These are phyloP conservation scores for Tilletia indica DNA, from an alignment of 1,284 basidiomycete species.

Conservation along the genomic window DNA sequence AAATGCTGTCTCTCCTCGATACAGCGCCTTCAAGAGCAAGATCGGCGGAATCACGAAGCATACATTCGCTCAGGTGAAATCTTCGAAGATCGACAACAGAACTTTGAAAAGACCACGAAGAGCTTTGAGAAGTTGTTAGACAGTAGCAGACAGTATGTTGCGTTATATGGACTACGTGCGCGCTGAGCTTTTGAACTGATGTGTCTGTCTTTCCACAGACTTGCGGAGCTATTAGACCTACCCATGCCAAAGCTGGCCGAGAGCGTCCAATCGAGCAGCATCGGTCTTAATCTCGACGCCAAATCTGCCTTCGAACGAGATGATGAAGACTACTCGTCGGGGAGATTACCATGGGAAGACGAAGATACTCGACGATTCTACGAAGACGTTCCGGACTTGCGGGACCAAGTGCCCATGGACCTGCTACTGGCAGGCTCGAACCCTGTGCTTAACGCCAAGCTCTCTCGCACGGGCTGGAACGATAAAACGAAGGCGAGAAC, in stretches of 20 bases:
- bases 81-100: constrained; percentile 97
- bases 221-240: constrained; percentile 82
- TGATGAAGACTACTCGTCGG: constrained; percentile 58
- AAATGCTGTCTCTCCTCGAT: constrained; percentile 25
- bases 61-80: constrained; percentile 98
- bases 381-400: constrained; percentile 86
- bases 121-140: constrained; percentile 77
- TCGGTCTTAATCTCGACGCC: constrained; percentile 59
- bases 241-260: constrained; percentile 78
- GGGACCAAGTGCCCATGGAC: constrained; percentile 75
- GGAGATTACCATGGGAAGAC: constrained; percentile 84
- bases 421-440: constrained; percentile 4
- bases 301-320: constrained; percentile 56
- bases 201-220: constrained; percentile 58
- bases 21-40: constrained; percentile 91
- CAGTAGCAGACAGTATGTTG: constrained; percentile 27
- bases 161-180: background rate
- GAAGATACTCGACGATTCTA: constrained; percentile 94
- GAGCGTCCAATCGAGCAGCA: constrained; percentile 61
- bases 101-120: constrained; percentile 96
- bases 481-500: background rate
- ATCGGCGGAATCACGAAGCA: constrained; percentile 92
- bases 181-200: background rate
- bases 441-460: background rate
- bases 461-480: background rate